phyloP scores from a whole-genome alignment of 225 moss, liverwort and hornwort species.

The Sphagnum tenellum region DNA sequence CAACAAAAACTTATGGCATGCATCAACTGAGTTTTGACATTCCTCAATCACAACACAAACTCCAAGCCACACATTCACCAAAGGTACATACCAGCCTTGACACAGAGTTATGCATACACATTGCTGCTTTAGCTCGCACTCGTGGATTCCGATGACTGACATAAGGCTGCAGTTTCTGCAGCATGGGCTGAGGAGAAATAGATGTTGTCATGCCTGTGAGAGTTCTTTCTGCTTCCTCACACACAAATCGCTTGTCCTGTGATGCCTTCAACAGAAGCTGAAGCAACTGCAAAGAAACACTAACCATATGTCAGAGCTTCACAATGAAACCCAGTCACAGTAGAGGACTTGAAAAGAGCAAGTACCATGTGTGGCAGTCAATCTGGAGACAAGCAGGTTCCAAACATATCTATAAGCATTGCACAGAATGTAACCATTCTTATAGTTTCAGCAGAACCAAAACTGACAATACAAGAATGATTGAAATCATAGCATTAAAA shows the following conservation, averaged over 20 bases:
- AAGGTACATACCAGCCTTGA: conserved; percentile 54
- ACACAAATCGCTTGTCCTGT: conserved; percentile 96
- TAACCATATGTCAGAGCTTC: conserved; percentile 13
- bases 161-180: conserved; percentile 84
- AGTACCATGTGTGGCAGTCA: too few species aligned
- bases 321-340: too few species aligned
- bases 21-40: not conserved
- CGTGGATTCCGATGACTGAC: conserved; percentile 84
- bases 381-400: not conserved
- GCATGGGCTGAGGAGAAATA: conserved; percentile 53
- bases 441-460: too few species aligned
- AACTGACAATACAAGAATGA: too few species aligned
- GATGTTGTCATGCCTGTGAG: conserved; percentile 68
- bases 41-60: not conserved
- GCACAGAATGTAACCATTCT: not conserved
- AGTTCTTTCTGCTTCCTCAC: conserved; percentile 90
- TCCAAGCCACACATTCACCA: not conserved
- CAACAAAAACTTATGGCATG: not conserved
- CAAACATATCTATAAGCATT: not conserved
- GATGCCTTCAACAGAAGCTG: conserved; percentile 93
- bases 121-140: conserved; percentile 88
- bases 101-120: conserved; percentile 75
- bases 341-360: too few species aligned
- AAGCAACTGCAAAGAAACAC: conserved; percentile 51
- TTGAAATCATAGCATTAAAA: too few species aligned